These are phyloP conservation scores for Clitopilus hobsonii DNA, from an alignment of 768 basidiomycete genomes.

Conservation along the genomic window DNA sequence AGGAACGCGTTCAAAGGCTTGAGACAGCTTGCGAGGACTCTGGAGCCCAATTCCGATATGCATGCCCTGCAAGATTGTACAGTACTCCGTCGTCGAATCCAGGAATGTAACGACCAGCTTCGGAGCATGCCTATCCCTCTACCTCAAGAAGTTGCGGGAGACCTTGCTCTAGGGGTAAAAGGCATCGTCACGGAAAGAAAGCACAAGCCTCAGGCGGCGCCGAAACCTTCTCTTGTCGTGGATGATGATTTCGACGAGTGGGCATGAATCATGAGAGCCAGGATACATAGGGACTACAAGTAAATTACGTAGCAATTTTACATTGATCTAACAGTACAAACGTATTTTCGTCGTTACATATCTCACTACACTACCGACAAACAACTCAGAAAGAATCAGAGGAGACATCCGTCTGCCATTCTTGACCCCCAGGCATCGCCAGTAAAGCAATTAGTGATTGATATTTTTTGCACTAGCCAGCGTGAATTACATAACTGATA, in stretches of 20 bases:
- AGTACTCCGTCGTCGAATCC: constrained; percentile 20
- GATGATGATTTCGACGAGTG: constrained; percentile 11
- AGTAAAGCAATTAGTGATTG: too few species aligned
- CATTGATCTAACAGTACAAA: too few species aligned
- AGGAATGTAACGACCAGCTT: constrained; percentile 22
- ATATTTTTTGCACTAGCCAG: too few species aligned
- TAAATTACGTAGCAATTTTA: too few species aligned
- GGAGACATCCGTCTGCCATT: too few species aligned
- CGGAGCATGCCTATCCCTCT: constrained; percentile 14
- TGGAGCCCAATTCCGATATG: constrained; percentile 24
- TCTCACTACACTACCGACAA: too few species aligned
- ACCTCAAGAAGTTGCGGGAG: constrained; percentile 13
- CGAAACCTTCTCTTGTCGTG: constrained; percentile 14
- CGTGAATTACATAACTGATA: too few species aligned
- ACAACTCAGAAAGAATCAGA: too few species aligned
- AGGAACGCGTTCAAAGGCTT: constrained; percentile 7
- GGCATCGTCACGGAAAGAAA: constrained; percentile 21
- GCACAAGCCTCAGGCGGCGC: constrained; percentile 8
- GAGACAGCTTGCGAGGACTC: constrained; percentile 10
- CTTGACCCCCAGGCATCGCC: too few species aligned
- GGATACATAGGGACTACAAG: too few species aligned
- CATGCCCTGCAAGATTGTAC: constrained; percentile 19
- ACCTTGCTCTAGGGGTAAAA: constrained; percentile 25
- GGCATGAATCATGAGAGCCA: too few species aligned
- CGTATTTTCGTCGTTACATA: too few species aligned